Evolutionary conservation across 345 rosid genomes (phyloP).

Genomic region (Capsella bursapastoris): DNA sequence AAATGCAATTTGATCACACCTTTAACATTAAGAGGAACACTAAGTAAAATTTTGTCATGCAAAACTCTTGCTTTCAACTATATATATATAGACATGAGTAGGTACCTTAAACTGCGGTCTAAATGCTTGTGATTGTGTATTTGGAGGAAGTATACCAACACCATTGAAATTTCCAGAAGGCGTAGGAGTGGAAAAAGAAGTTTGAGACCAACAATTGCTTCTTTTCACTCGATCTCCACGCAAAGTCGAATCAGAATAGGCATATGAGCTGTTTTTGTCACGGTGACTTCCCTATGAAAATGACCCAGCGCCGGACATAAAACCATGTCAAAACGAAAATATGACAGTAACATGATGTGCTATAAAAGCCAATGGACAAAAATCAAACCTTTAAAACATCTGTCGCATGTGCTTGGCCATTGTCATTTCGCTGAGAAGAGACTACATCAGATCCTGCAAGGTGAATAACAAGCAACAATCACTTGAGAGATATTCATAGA

Average conservation of each 20-base stretch:
- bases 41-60: background rate
- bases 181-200: constrained; percentile 44
- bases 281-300: constrained; percentile 51
- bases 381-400: constrained; percentile 52
- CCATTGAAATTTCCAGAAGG: constrained; percentile 30
- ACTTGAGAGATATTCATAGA: constrained; percentile 4
- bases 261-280: constrained; percentile 53
- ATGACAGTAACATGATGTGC: constrained; percentile 6
- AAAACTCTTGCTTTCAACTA: background rate
- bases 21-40: constrained; percentile 1
- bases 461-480: constrained; percentile 24
- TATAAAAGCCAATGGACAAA: constrained; percentile 17
- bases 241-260: constrained; percentile 55
- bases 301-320: constrained; percentile 19
- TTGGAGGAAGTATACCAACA: constrained; percentile 45
- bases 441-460: constrained; percentile 60
- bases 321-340: constrained; percentile 27
- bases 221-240: constrained; percentile 49
- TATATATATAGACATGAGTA: background rate
- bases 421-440: constrained; percentile 46
- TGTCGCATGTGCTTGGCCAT: constrained; percentile 49
- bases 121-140: constrained; percentile 41
- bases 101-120: constrained; percentile 58
- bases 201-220: constrained; percentile 46
- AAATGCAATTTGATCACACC: constrained; percentile 7